phyloP scores from a whole-genome alignment of 352 stramenopile genomes.

The Phytophthora multivora region DNA sequence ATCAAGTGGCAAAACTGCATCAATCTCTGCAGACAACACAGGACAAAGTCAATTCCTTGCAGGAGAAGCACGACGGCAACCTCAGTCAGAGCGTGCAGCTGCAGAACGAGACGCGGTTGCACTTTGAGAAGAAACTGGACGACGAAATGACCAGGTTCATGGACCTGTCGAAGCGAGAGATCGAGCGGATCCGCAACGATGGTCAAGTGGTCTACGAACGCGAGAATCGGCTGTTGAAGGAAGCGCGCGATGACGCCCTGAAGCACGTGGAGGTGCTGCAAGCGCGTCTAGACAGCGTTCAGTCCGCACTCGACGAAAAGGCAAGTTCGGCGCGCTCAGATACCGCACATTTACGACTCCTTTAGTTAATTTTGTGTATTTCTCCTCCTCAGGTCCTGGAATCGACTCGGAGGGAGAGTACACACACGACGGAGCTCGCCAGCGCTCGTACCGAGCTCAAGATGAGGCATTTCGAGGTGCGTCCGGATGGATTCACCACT shows the following conservation, averaged over 20 bases:
- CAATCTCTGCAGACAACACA: constrained; percentile 46
- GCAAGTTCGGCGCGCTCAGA: constrained; percentile 9
- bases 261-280: constrained; percentile 68
- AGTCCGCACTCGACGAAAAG: constrained; percentile 60
- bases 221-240: constrained; percentile 73
- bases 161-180: constrained; percentile 68
- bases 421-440: constrained; percentile 54
- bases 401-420: constrained; percentile 55
- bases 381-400: constrained; percentile 44
- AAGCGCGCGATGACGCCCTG: constrained; percentile 61
- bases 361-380: background rate
- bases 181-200: constrained; percentile 69
- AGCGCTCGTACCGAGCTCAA: constrained; percentile 68
- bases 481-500: background rate
- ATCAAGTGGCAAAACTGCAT: constrained; percentile 47
- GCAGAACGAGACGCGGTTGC: constrained; percentile 60
- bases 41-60: constrained; percentile 39
- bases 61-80: constrained; percentile 45
- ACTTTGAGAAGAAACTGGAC: constrained; percentile 75
- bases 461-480: constrained; percentile 83
- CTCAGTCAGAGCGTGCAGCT: constrained; percentile 43
- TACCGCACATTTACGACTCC: background rate
- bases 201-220: constrained; percentile 72
- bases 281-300: constrained; percentile 47
- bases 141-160: constrained; percentile 73